Evolutionary conservation across 805 yeast genomes (phyloP).

Genomic region (Suhomyces emberorum): DNA sequence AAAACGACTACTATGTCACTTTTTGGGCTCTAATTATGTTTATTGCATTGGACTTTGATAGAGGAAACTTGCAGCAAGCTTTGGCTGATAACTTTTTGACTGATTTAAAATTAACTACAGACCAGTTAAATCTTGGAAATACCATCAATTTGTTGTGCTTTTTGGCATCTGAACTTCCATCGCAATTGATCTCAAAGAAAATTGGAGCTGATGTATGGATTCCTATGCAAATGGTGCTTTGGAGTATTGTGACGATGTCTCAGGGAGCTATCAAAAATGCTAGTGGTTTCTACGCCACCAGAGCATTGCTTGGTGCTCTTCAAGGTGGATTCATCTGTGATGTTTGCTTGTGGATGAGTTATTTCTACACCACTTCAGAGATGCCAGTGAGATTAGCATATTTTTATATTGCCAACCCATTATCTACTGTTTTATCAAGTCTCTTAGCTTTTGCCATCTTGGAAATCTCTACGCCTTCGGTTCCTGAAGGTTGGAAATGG

Average conservation of each 20-base stretch:
- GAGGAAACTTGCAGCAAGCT: constrained; percentile 24
- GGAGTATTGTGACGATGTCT: constrained; percentile 23
- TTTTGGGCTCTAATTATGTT: constrained; percentile 50
- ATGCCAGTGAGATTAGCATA: constrained; percentile 21
- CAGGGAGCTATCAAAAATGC: constrained; percentile 25
- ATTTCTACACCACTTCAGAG: constrained; percentile 33
- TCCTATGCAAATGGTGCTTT: constrained; percentile 23
- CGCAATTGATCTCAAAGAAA: constrained; percentile 61
- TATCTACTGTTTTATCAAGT: constrained; percentile 17
- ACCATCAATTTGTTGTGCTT: constrained; percentile 54
- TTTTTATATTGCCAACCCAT: constrained; percentile 23
- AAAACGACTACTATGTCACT: constrained; percentile 54
- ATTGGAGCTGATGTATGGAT: constrained; percentile 49
- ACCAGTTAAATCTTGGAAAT: constrained; percentile 57
- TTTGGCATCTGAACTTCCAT: constrained; percentile 58
- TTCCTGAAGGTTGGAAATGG: constrained; percentile 25
- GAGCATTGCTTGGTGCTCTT: constrained; percentile 29
- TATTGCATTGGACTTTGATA: constrained; percentile 21
- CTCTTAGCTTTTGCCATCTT: constrained; percentile 20
- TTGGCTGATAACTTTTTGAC: constrained; percentile 20
- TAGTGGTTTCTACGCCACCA: constrained; percentile 23
- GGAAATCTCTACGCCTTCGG: constrained; percentile 11
- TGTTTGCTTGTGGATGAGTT: constrained; percentile 30
- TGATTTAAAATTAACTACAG: constrained; percentile 46
- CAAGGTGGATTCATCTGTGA: constrained; percentile 37